Conservation (phyloP, 2,329 filamentous ascomycete species). For the Mollisia scopiformis region DNA sequence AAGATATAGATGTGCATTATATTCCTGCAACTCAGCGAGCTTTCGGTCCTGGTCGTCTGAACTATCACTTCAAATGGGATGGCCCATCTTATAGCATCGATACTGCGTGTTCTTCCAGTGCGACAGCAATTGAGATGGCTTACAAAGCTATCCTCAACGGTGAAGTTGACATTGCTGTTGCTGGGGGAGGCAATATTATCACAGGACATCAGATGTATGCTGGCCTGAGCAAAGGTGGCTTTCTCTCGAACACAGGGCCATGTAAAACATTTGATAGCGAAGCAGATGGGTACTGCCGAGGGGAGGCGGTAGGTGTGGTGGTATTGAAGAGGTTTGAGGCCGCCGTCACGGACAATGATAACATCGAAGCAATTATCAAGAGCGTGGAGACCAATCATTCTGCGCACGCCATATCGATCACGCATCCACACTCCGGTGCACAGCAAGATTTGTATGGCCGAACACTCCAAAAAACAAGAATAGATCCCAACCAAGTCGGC, state of each 20-base stretch:
- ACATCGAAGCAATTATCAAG: slow-evolving; percentile 57
- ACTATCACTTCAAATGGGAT: slow-evolving; percentile 43
- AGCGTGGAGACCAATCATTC: slow-evolving; percentile 80
- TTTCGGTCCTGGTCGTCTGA: slow-evolving; percentile 35
- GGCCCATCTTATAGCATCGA: slow-evolving; percentile 37
- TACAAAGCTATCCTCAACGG: slow-evolving; percentile 24
- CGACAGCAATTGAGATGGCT: slow-evolving; percentile 22
- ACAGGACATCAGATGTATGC: slow-evolving; percentile 31
- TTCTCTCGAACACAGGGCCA: slow-evolving; percentile 44
- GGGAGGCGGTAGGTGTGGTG: slow-evolving; percentile 49
- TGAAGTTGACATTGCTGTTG: slow-evolving; percentile 24
- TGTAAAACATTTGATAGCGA: slow-evolving; percentile 50
- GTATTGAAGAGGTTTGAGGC: slow-evolving; percentile 52
- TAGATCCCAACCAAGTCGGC: slow-evolving; percentile 75
- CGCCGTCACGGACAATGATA: slow-evolving; percentile 52
- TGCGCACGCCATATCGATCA: slow-evolving; percentile 78
- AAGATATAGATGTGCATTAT: slow-evolving; percentile 24
- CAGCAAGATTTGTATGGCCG: slow-evolving; percentile 71
- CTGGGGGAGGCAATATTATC: slow-evolving; percentile 27
- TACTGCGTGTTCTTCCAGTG: slow-evolving; percentile 41
- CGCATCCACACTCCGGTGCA: slow-evolving; percentile 75
- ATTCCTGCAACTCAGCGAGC: slow-evolving; percentile 24
- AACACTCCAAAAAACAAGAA: slow-evolving; percentile 70
- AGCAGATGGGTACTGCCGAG: slow-evolving; percentile 56
- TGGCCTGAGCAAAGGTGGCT: slow-evolving; percentile 21